These are phyloP conservation scores for Aspergillus biplanus DNA, from an alignment of 495 filamentous ascomycete species.

Conservation along the genomic window DNA sequence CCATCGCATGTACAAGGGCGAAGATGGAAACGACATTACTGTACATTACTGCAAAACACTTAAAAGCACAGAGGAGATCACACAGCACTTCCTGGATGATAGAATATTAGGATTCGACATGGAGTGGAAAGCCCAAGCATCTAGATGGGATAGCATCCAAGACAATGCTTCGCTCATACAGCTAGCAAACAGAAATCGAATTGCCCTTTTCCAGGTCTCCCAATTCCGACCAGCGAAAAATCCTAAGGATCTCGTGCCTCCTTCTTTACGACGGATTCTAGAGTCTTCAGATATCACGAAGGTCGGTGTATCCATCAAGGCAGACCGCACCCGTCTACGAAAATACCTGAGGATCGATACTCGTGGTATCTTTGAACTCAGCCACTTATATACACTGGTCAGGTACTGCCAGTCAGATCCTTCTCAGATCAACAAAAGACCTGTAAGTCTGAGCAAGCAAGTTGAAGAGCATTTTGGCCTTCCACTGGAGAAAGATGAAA, in stretches of 20 bases:
- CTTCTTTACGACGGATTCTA: constrained; percentile 69
- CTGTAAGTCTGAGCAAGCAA: constrained; percentile 68
- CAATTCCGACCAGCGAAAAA: constrained; percentile 52
- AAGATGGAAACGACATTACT: constrained; percentile 50
- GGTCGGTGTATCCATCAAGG: constrained; percentile 75
- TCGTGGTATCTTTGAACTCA: constrained; percentile 75
- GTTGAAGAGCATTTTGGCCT: constrained; percentile 72
- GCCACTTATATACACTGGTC: constrained; percentile 76
- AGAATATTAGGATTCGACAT: constrained; percentile 81
- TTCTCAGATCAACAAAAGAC: constrained; percentile 62
- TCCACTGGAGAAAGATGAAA: constrained; percentile 72
- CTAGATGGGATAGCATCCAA: constrained; percentile 49
- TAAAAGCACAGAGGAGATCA: constrained; percentile 66
- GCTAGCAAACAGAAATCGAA: constrained; percentile 75
- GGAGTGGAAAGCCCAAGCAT: constrained; percentile 71
- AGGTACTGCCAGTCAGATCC: constrained; percentile 58
- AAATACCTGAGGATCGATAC: constrained; percentile 67
- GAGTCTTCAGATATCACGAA: constrained; percentile 73
- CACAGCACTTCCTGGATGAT: constrained; percentile 69
- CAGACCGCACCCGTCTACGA: constrained; percentile 70
- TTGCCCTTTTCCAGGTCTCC: constrained; percentile 81
- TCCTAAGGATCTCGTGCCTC: constrained; percentile 62
- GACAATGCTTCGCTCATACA: constrained; percentile 79
- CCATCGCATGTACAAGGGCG: constrained; percentile 62
- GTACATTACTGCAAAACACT: constrained; percentile 77